Percentiles rank a stretch among this genome's conserved stretches.
Conservation (phyloP, 2,329 filamentous ascomycete genomes). For the Chrysoporthe cubensis region DNA sequence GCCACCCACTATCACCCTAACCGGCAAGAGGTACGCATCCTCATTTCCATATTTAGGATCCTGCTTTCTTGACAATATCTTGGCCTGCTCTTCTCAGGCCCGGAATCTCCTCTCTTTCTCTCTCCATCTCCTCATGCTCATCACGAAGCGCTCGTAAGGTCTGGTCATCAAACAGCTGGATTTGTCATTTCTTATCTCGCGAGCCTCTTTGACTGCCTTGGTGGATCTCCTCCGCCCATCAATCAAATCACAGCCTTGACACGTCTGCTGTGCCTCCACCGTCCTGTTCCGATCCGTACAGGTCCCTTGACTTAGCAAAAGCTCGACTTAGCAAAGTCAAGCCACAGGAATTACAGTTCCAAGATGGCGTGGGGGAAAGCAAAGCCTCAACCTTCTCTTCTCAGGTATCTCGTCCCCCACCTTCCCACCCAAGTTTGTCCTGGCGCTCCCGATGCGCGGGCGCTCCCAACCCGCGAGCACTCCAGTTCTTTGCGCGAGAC, state of each 20-base stretch:
- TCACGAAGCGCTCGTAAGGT: neutral
- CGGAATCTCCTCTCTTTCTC: neutral
- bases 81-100: neutral
- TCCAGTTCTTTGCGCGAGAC: neutral
- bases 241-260: neutral
- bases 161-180: neutral
- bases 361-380: conserved; percentile 29
- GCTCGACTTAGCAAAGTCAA: neutral
- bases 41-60: conserved; percentile 5
- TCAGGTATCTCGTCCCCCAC: conserved; percentile 15
- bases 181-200: neutral
- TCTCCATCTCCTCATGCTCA: neutral
- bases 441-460: neutral
- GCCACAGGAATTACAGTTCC: neutral
- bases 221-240: conserved; percentile 9
- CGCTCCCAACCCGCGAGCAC: neutral
- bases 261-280: conserved; percentile 8
- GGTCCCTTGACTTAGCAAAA: neutral
- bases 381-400: conserved; percentile 18
- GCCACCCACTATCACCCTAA: neutral
- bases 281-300: neutral
- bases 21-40: neutral
- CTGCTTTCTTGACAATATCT: neutral
- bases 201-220: neutral
- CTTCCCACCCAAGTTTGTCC: neutral